Conservation (phyloP, 345 rosid species). For the Rhodamnia rubescens region DNA sequence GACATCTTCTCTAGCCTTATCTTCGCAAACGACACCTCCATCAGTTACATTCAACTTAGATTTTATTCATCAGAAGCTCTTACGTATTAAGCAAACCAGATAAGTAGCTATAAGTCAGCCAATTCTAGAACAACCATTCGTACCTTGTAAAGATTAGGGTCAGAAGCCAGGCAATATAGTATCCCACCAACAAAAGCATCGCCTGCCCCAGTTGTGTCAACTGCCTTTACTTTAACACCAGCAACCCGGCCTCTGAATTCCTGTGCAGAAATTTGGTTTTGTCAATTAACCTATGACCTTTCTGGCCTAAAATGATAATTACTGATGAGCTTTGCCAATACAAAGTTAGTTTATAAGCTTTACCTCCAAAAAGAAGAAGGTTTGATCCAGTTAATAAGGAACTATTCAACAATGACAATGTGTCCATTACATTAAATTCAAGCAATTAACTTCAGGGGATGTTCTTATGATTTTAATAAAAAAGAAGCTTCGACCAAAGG, state of each 20-base stretch:
- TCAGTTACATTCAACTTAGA: neutral
- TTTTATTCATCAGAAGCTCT: neutral
- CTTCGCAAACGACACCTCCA: neutral
- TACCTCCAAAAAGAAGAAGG: neutral
- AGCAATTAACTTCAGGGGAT: neutral
- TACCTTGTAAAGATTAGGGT: slow-evolving; percentile 38
- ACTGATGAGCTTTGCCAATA: neutral
- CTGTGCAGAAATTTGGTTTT: slow-evolving; percentile 16
- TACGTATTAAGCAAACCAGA: neutral
- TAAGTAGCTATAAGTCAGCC: neutral
- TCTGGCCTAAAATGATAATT: neutral
- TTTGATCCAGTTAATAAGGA: neutral
- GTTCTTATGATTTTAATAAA: neutral
- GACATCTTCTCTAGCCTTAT: neutral
- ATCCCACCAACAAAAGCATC: slow-evolving; percentile 76
- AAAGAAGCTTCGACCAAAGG: neutral
- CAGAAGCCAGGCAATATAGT: slow-evolving; percentile 49
- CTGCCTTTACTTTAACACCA: slow-evolving; percentile 53
- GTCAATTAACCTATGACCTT: neutral
- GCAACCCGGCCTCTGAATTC: slow-evolving; percentile 60
- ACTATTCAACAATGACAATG: neutral
- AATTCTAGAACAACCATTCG: neutral
- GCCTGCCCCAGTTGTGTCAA: slow-evolving; percentile 86
- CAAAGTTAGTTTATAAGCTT: neutral
- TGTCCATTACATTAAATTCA: neutral